phyloP scores from a whole-genome alignment of 768 basidiomycete genomes.

The Pulveroboletus sp. region DNA sequence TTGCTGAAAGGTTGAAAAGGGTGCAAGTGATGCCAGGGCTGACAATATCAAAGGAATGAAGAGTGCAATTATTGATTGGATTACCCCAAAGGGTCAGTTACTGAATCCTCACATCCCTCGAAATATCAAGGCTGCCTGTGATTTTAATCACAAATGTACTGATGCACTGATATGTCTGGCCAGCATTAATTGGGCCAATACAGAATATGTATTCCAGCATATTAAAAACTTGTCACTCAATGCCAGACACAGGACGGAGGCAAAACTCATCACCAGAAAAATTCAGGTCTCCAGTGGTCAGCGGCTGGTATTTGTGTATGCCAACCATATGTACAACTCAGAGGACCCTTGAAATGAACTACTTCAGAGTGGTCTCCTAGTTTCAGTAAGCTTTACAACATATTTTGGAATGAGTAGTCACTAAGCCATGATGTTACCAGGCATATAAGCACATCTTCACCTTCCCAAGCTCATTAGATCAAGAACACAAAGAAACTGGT shows the following conservation, averaged over 20 bases:
- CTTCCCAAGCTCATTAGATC: background rate
- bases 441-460: too few species aligned
- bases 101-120: background rate
- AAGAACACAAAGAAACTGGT: background rate
- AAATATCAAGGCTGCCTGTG: too few species aligned
- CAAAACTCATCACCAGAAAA: background rate
- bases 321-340: background rate
- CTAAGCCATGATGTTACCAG: background rate
- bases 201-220: background rate
- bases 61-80: background rate
- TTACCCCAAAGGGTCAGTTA: background rate
- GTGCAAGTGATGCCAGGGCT: background rate
- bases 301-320: background rate
- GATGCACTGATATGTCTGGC: background rate
- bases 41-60: background rate
- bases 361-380: background rate
- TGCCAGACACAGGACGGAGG: background rate
- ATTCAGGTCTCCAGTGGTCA: background rate
- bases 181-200: background rate
- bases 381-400: background rate
- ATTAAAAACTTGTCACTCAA: background rate
- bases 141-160: background rate
- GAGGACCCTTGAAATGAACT: background rate
- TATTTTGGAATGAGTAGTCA: background rate
- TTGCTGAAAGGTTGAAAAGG: background rate